Evolutionary conservation across 2,329 filamentous ascomycete genomes (phyloP), one percentile per base, ranked within the genome.

Genomic region (Xylaria digitata): DNA sequence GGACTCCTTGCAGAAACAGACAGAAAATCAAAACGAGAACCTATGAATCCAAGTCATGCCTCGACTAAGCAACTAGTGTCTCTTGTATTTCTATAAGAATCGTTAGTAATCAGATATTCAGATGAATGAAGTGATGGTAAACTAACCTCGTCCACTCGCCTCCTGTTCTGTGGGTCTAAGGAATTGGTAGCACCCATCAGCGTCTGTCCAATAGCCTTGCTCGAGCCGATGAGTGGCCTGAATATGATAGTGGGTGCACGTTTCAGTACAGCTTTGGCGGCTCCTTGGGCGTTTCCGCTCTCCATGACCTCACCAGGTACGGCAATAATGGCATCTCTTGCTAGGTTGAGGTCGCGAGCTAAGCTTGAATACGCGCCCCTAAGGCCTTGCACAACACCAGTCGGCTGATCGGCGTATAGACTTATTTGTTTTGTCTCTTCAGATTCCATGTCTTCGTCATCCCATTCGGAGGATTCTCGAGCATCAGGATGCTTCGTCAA

Each of bases 191-290:
- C 95, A 5, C 96, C 96, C 81, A 98, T 85, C 65, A 99, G 82
- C 43, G 95, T 93, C 82, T 96, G 92, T 8, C 94, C 93, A 56
- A 97, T 89, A 0, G 91, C 95, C 79, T 95, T 95, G 42, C 91
- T 93, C 7, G 94, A 93, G 0, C 95, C 96, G 74, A 98, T 93
- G 3, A 94, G 93, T 7, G 96, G 96, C 62, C 94, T 85, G 72
- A 99, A 88, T 58, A 99, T 91, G 21, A 98, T 93, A 0, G 94
- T 97, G n/a, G 96, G 96, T 34, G 94, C 94, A 72, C 92, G 88
- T 78, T 87, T 90, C 67, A 90, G 85, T 19, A 99, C 89, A 1
- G 91, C 94, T 74, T 84, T 89, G 15, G 93, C 93, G 1, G 92
- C 93, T 1, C 92, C 93, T 48, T 89, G 88, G 0, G 95, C 94